Conservation (phyloP, 1,284 basidiomycete genomes). For the Leucocoprinus gongylophorus region DNA sequence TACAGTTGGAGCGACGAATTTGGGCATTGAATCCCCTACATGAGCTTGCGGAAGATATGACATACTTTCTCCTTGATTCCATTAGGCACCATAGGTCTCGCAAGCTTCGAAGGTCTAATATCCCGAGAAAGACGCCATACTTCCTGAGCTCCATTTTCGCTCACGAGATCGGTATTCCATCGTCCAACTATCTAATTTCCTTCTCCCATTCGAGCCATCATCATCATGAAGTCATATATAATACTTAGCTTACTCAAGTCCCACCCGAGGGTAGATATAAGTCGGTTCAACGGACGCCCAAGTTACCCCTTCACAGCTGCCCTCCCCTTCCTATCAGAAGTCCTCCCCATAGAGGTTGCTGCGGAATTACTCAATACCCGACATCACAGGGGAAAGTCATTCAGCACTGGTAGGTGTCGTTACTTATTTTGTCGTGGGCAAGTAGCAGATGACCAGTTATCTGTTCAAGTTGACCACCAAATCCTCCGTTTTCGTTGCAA, state of each 20-base stretch:
- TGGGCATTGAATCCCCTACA: background rate
- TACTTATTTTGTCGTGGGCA: background rate
- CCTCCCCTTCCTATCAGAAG: background rate
- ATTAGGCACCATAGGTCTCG: background rate
- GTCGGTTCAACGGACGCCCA: background rate
- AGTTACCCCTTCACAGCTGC: background rate
- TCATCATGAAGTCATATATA: conserved; percentile 11
- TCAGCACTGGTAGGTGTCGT: background rate
- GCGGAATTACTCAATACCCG: background rate
- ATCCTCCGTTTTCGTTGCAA: background rate
- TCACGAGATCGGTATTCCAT: background rate
- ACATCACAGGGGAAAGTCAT: background rate
- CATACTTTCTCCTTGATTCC: background rate
- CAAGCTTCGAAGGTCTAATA: background rate
- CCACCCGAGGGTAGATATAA: background rate
- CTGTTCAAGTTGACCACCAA: background rate
- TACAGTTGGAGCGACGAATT: background rate
- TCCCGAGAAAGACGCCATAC: background rate
- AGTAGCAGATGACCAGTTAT: background rate
- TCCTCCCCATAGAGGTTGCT: background rate
- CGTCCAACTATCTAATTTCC: background rate
- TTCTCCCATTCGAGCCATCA: background rate
- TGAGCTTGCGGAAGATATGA: background rate
- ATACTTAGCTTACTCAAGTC: background rate
- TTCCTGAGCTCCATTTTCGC: conserved; percentile 1